Evolutionary conservation across 208 protist species (phyloP), one percentile per base, ranked within the genome.

Genomic region (Acanthamoeba rhysodes): DNA sequence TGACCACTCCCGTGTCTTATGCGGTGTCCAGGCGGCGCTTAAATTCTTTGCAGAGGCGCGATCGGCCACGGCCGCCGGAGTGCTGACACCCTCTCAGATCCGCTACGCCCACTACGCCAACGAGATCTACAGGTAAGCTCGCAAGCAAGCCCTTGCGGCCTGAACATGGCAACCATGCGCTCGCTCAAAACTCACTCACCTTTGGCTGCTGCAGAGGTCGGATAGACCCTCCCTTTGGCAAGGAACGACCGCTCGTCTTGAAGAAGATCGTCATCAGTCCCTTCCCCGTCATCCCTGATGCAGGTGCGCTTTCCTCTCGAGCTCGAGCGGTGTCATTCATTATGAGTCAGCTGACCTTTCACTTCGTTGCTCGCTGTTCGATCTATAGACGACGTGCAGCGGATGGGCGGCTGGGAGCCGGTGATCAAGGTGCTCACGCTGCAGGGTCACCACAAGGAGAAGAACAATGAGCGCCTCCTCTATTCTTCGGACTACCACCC

Each of bases 401-500:
- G 41, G 50, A 88, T 88, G 80, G 80, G 80, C 8, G 80, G 80
- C 24, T 88, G 80, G 80, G 80, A 88, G 22, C 80, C 80, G 27
- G 80, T 88, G 50, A 88, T 88, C 80, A 88, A 88, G 45, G 55
- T 88, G 48, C 64, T 88, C 50, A 88, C 80, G 80, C 80, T 88
- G 14, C 7, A 45, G 55, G 87, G 87, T 10, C 55, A 93, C 80
- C 80, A 88, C 50, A 88, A 88, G 53, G 80, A 88, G 22, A 55
- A 29, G 80, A 32, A 88, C 80, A 88, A 45, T 10, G 80, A 88
- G 53, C 80, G 80, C 10, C 24, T 88, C n/a, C 80, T 88, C 53
- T 88, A 88, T 64, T 88, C 80, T 12, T 88, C 80, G n/a, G 80
- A 88, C 22, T 88, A 88, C 34, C 80, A 88, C 32, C 80, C 80